Evolutionary conservation across 2,329 filamentous ascomycete genomes (phyloP).

Genomic region (Lizonia empirigonia): DNA sequence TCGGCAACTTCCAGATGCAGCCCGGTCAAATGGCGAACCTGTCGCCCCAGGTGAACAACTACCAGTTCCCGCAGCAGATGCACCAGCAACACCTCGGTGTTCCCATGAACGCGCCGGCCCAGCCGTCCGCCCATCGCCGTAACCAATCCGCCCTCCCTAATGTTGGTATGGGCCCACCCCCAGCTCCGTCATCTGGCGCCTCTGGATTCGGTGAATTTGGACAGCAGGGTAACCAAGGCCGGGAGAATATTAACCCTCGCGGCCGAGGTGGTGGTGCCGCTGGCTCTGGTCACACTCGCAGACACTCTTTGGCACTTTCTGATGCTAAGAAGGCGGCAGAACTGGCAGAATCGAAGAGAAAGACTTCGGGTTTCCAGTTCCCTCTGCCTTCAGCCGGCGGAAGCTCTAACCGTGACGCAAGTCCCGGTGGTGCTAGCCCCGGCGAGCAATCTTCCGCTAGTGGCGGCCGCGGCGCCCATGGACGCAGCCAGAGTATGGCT

Average conservation of each 20-base stretch:
- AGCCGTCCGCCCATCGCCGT: conserved; percentile 87
- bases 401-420: conserved; percentile 59
- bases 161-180: conserved; percentile 87
- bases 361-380: conserved; percentile 93
- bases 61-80: conserved; percentile 79
- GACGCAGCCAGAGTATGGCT: conserved; percentile 90
- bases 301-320: conserved; percentile 91
- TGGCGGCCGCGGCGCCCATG: conserved; percentile 62
- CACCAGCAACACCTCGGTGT: conserved; percentile 68
- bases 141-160: conserved; percentile 97
- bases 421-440: conserved; percentile 57
- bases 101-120: conserved; percentile 75
- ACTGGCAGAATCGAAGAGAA: conserved; percentile 93
- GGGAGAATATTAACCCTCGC: conserved; percentile 71
- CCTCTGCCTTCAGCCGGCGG: conserved; percentile 74
- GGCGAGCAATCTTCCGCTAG: conserved; percentile 41
- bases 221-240: conserved; percentile 62
- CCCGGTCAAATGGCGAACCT: conserved; percentile 74
- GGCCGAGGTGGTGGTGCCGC: conserved; percentile 74
- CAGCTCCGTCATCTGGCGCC: conserved; percentile 86
- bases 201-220: conserved; percentile 87
- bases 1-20: conserved; percentile 66
- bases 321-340: conserved; percentile 98
- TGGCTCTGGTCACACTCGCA: conserved; percentile 79
- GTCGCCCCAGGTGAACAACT: conserved; percentile 74